Percentiles rank a stretch among this genome's conserved stretches.
These are phyloP conservation scores for Entomortierella beljakovae DNA, from an alignment of 192 early-diverging fungal genomes.

Conservation along the genomic window DNA sequence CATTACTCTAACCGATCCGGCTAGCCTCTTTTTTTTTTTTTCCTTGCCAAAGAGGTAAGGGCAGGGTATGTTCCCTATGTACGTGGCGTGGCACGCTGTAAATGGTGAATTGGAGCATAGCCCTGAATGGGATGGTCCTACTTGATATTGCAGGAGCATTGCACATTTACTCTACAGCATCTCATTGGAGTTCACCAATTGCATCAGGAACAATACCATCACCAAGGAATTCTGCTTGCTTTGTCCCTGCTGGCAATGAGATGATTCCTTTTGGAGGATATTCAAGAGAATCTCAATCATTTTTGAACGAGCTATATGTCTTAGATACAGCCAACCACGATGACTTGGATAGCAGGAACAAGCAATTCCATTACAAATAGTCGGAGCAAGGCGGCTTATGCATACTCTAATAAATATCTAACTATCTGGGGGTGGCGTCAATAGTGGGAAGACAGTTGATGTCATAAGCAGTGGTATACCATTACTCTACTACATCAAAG, in stretches of 20 bases:
- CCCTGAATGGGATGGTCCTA: background rate
- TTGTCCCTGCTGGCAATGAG: background rate
- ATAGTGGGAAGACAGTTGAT: no score
- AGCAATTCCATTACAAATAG: no score
- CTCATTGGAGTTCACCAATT: background rate
- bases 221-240: background rate
- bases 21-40: slow-evolving; percentile 15
- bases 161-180: background rate
- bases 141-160: background rate
- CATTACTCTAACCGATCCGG: no score
- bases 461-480: no score
- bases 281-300: background rate
- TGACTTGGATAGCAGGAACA: no score
- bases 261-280: background rate
- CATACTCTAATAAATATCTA: no score
- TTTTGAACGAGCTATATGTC: background rate
- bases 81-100: background rate
- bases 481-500: no score
- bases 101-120: background rate
- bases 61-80: no score
- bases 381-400: no score
- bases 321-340: no score
- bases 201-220: background rate
- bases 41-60: background rate
- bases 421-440: no score